Evolutionary conservation across 768 basidiomycete species (phyloP).

Genomic region (Boletus rex-veris): DNA sequence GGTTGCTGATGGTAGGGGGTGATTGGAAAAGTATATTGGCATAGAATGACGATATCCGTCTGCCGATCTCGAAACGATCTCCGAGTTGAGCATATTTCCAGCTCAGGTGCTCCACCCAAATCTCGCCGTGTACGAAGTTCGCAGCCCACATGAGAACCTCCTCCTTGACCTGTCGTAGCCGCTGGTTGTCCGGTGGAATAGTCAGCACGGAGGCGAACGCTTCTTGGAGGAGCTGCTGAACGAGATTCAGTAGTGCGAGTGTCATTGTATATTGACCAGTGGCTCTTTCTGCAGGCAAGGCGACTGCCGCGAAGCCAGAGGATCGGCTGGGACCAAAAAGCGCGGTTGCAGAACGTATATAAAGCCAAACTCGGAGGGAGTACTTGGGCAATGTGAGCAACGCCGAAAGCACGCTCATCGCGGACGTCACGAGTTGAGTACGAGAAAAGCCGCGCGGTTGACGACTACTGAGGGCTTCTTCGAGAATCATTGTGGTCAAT

Average conservation of each 20-base stretch:
- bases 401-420: slow-evolving; percentile 77
- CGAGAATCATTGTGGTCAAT: slow-evolving; percentile 75
- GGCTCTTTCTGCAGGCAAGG: slow-evolving; percentile 67
- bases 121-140: slow-evolving; percentile 76
- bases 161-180: slow-evolving; percentile 71
- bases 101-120: slow-evolving; percentile 81
- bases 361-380: slow-evolving; percentile 86
- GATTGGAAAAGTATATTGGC: slow-evolving; percentile 61
- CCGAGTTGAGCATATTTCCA: slow-evolving; percentile 86
- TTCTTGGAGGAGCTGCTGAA: slow-evolving; percentile 72
- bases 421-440: slow-evolving; percentile 68
- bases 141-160: slow-evolving; percentile 79
- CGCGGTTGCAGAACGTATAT: slow-evolving; percentile 72
- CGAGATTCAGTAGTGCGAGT: slow-evolving; percentile 69
- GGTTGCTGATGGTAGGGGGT: slow-evolving; percentile 48
- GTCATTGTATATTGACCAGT: slow-evolving; percentile 82
- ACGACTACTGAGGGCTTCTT: slow-evolving; percentile 65
- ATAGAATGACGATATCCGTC: slow-evolving; percentile 63
- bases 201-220: slow-evolving; percentile 52
- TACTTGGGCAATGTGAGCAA: slow-evolving; percentile 70
- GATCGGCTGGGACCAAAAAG: slow-evolving; percentile 66
- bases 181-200: slow-evolving; percentile 52
- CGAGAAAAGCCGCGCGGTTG: slow-evolving; percentile 42
- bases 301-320: slow-evolving; percentile 56
- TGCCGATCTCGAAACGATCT: slow-evolving; percentile 81